A percentile compares a stretch with the other conserved stretches of the same genome.
Conservation (phyloP, 2,329 filamentous ascomycete species). For the Ophiostoma populinum region DNA sequence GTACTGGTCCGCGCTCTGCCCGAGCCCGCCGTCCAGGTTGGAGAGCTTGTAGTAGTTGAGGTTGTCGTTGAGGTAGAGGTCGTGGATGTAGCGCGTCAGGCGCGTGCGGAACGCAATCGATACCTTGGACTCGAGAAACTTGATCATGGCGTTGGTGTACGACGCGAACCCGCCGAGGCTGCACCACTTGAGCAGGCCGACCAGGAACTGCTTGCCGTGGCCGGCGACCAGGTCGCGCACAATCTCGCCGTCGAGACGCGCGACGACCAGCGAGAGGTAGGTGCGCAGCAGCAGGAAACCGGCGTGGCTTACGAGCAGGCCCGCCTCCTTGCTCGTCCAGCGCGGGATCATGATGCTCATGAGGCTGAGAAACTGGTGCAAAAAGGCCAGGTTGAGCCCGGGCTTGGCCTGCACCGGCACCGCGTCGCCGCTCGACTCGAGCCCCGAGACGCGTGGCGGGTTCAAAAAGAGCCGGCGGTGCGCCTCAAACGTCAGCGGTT, state of each 20-base stretch:
- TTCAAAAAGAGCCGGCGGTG: conserved; percentile 87
- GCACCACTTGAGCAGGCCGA: conserved; percentile 88
- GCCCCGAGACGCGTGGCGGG: conserved; percentile 65
- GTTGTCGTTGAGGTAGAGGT: conserved; percentile 86
- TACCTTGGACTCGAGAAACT: conserved; percentile 93
- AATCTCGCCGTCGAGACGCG: conserved; percentile 85
- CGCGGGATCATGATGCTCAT: conserved; percentile 96
- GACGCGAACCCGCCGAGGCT: conserved; percentile 84
- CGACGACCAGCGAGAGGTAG: conserved; percentile 85
- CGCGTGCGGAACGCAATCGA: conserved; percentile 95
- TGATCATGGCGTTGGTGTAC: conserved; percentile 98
- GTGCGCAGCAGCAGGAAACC: conserved; percentile 82
- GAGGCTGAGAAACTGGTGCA: conserved; percentile 90
- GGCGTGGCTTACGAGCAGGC: conserved; percentile 72
- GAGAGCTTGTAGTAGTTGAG: conserved; percentile 92
- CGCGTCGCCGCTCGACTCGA: conserved; percentile 53
- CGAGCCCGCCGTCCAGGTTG: conserved; percentile 84
- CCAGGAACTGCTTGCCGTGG: conserved; percentile 72
- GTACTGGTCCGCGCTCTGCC: conserved; percentile 85
- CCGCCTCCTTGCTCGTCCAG: conserved; percentile 91
- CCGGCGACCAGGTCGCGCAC: conserved; percentile 92
- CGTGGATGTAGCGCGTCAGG: conserved; percentile 90
- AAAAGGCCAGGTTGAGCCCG: conserved; percentile 82
- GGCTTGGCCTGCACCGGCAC: conserved; percentile 86
- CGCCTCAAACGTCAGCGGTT: conserved; percentile 87